Conservation (phyloP, 1,284 basidiomycete genomes). For the Irpex lacteus region DNA sequence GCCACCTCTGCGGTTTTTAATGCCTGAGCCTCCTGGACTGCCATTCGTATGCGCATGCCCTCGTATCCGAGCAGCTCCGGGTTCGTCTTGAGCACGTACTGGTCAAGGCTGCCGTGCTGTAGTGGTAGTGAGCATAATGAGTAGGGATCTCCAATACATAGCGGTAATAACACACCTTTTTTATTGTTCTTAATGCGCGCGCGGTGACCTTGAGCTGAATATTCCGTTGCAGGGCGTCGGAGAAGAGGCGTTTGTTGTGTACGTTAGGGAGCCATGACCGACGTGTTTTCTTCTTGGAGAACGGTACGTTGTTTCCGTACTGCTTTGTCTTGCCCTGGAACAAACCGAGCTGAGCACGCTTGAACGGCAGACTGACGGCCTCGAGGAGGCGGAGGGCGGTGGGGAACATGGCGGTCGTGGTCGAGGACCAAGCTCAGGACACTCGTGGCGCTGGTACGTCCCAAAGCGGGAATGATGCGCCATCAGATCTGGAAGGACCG, state of each 20-base stretch:
- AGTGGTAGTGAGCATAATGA: no score
- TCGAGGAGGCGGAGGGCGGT: slow-evolving; percentile 28
- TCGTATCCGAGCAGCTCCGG: slow-evolving; percentile 66
- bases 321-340: slow-evolving; percentile 80
- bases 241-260: slow-evolving; percentile 69
- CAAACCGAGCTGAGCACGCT: slow-evolving; percentile 71
- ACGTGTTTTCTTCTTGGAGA: slow-evolving; percentile 90
- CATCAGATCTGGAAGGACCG: neutral
- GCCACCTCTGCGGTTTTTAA: neutral
- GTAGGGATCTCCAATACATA: no score
- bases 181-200: slow-evolving; percentile 72
- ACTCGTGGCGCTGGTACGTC: neutral
- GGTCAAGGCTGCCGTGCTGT: slow-evolving; percentile 77
- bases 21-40: slow-evolving; percentile 33
- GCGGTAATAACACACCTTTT: slow-evolving; percentile 74
- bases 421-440: neutral
- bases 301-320: slow-evolving; percentile 89
- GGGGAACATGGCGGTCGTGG: slow-evolving; percentile 31
- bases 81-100: slow-evolving; percentile 69
- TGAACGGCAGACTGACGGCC: slow-evolving; percentile 64
- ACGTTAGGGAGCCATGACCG: slow-evolving; percentile 88
- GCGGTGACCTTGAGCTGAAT: slow-evolving; percentile 72
- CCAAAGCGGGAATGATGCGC: neutral
- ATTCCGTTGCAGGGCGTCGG: slow-evolving; percentile 56
- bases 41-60: slow-evolving; percentile 69